Evolutionary conservation across 176 grass and related monocot genomes (phyloP).

Genomic region (Areca catechu): DNA sequence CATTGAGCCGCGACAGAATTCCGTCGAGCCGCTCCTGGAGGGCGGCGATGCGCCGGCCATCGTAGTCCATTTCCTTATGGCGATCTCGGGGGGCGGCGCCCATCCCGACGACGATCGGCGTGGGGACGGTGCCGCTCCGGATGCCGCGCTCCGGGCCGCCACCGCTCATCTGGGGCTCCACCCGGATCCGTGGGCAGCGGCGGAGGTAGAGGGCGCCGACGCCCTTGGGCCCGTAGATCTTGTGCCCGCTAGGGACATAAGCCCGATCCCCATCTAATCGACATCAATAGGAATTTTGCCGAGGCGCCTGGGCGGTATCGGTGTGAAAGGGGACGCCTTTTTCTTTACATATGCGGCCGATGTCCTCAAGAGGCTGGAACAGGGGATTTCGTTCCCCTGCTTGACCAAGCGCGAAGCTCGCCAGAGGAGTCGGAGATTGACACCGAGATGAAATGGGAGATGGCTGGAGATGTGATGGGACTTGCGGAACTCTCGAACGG

Average conservation of each 20-base stretch:
- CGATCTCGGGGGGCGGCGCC: slow-evolving; percentile 6
- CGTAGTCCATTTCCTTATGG: slow-evolving; percentile 4
- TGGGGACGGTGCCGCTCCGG: slow-evolving; percentile 1
- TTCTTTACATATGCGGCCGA: slow-evolving; percentile 4
- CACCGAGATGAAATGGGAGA: no score
- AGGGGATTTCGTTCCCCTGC: no score
- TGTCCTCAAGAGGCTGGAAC: neutral
- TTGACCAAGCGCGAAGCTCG: no score
- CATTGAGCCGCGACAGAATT: neutral
- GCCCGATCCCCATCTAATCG: neutral
- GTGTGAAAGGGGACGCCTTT: slow-evolving; percentile 12
- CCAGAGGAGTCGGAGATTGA: no score
- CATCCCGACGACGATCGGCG: slow-evolving; percentile 6
- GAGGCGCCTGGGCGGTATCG: slow-evolving; percentile 11
- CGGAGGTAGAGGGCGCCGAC: slow-evolving; percentile 12
- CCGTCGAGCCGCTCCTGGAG: slow-evolving; percentile 4
- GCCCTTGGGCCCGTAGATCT: slow-evolving; percentile 23
- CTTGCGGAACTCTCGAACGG: no score
- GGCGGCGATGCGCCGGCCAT: neutral
- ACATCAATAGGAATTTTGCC: slow-evolving; percentile 15
- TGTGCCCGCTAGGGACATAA: slow-evolving; percentile 16
- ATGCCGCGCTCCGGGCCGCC: slow-evolving; percentile 14
- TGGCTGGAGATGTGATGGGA: no score
- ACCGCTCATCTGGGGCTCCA: slow-evolving; percentile 7
- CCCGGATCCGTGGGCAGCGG: slow-evolving; percentile 1